Evolutionary conservation across 495 filamentous ascomycete genomes (phyloP), one percentile per base, ranked within the genome.

Genomic region (Penicillium canescens): DNA sequence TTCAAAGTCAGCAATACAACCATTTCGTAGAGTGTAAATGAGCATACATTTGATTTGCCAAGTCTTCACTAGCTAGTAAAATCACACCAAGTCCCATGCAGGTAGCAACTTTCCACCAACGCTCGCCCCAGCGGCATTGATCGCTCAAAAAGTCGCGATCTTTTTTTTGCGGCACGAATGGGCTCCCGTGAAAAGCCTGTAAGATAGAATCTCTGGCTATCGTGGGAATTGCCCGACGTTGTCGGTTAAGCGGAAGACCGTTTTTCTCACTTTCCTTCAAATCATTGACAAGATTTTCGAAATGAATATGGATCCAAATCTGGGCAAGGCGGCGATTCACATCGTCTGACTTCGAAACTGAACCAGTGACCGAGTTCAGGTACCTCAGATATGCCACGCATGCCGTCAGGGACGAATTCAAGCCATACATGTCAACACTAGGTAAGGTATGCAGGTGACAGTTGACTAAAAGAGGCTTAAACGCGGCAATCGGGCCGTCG

Each of bases 201-300:
- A 50, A 41, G 14, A 50, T 50, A 28, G 47, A 50, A 50, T 50
- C 47, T 50, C 47, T 40, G n/a, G 47, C 47, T 26, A 50, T 41
- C 24, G 37, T 50, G 37, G 47, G 40, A 31, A 50, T 50, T 41
- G 35, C 10, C 37, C 37, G 47, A 50, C 47, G 14, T 41, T 34
- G 11, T 14, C 37, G 37, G 47, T 41, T 41, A 8, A 40, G 6
- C n/a, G 23, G 47, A 41, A 41, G 37, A 33, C 37, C 35, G 36
- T 50, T 42, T 41, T 31, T 40, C n/a, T 50, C 47, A 40, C 23
- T 41, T 50, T 50, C 24, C 41, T 38, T 3, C 18, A 52, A 38
- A 24, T 52, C 38, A 34, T 52, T 52, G 33, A 36, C 14, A 34
- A 10, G 31, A 43, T 43, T 52, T 52, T 52, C 28, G 14, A 52